Conservation (phyloP, 164 flowering plant genomes). For the Tetrastigma voinierianum region DNA sequence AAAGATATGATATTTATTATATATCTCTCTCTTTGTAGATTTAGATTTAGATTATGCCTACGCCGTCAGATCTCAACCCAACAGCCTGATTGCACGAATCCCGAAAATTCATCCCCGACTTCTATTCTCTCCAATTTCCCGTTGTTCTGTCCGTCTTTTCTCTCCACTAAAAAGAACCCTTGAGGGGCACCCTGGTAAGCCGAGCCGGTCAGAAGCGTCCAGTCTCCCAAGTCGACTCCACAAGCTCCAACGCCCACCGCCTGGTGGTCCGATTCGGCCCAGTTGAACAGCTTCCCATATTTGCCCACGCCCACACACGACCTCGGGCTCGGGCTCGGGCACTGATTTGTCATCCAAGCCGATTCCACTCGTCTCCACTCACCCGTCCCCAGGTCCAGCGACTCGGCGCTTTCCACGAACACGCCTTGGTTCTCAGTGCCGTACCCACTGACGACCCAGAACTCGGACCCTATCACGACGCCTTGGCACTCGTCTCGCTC, state of each 20-base stretch:
- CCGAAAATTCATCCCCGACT: slow-evolving; percentile 31
- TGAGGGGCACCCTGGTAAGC: slow-evolving; percentile 37
- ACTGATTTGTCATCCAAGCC: slow-evolving; percentile 48
- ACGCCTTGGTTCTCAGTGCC: slow-evolving; percentile 62
- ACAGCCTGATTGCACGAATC: slow-evolving; percentile 60
- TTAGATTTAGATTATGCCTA: too few relatives aligned
- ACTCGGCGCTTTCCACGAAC: slow-evolving; percentile 62
- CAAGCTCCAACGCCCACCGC: slow-evolving; percentile 32
- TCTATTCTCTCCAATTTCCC: slow-evolving; percentile 32
- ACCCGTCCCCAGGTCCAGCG: slow-evolving; percentile 42
- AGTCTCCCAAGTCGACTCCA: slow-evolving; percentile 27
- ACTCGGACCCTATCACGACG: slow-evolving; percentile 47
- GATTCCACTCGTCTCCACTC: slow-evolving; percentile 56
- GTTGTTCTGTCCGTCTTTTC: slow-evolving; percentile 26
- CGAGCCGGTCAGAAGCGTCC: slow-evolving; percentile 36
- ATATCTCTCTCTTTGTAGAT: too few relatives aligned
- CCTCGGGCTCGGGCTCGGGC: too few relatives aligned
- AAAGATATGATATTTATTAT: too few relatives aligned
- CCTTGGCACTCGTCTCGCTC: slow-evolving; percentile 92
- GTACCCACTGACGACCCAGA: slow-evolving; percentile 90
- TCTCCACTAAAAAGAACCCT: slow-evolving; percentile 30
- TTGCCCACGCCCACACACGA: slow-evolving; percentile 39
- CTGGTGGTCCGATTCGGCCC: slow-evolving; percentile 37
- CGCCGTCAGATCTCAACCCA: slow-evolving; percentile 40
- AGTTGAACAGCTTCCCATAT: slow-evolving; percentile 37